A percentile compares a stretch with the other conserved stretches of the same genome.
Conservation (phyloP, 768 basidiomycete genomes). For the Mycena vitilis region DNA sequence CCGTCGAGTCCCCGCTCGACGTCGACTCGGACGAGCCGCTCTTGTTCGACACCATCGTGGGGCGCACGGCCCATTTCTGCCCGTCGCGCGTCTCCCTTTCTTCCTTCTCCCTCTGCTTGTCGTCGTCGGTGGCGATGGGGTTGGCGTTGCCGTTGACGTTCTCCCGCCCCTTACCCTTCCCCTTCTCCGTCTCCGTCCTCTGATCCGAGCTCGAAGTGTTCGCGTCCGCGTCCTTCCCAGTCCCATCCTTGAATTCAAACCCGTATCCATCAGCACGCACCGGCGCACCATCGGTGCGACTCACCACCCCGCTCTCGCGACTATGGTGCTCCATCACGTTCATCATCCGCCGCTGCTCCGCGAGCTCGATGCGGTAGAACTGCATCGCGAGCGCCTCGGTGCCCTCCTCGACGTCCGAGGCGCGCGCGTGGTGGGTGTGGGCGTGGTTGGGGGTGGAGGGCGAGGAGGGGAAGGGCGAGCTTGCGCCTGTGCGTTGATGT, state of each 20-base stretch:
- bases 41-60: background rate
- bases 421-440: slow-evolving; percentile 34
- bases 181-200: background rate
- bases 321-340: slow-evolving; percentile 94
- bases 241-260: too few species aligned
- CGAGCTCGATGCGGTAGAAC: slow-evolving; percentile 92
- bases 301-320: slow-evolving; percentile 58
- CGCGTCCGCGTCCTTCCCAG: too few species aligned
- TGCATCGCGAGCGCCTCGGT: slow-evolving; percentile 89
- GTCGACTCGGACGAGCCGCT: background rate
- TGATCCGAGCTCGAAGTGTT: too few species aligned
- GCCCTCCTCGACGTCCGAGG: slow-evolving; percentile 68
- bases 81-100: background rate
- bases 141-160: too few species aligned
- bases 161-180: too few species aligned
- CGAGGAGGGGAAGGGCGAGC: too few species aligned
- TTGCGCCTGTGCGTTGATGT: too few species aligned
- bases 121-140: too few species aligned
- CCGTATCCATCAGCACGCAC: too few species aligned
- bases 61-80: too few species aligned
- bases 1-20: slow-evolving; percentile 2
- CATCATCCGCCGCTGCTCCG: slow-evolving; percentile 89
- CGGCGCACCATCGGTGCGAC: background rate
- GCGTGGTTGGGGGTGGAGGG: too few species aligned
- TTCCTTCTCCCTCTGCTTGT: background rate